Base-by-base conservation (phyloP, 768 basidiomycete species). In the Tricholoma furcatifolium region DNA sequence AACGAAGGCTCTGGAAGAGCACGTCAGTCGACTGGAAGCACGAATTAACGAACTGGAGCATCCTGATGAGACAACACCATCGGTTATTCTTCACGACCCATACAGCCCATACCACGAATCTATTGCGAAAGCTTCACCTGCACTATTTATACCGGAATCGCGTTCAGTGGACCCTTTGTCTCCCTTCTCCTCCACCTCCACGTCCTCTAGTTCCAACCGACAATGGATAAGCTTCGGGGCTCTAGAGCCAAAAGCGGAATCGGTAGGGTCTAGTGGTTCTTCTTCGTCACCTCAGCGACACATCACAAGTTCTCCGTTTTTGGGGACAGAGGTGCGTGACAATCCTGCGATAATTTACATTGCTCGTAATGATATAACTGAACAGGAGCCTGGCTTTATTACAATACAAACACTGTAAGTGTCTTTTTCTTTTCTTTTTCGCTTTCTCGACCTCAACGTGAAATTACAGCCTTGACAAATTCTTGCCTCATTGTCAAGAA, bases 1-100 rank as follows among this genome's bases (percentile, higher is more conserved):
- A 50, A 86, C 81, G 3, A 75, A 84, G 60, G 70, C 74, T 4
- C 66, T 88, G 17, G 84, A 86, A 62, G 83, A 85, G 34, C 77
- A 82, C 1, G 70, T 87, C 20, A 69, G 74, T 1, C 72, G 79
- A 27, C 68, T 88, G 32, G 78, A 79, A 64, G 75, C 80, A 36
- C 76, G 85, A 35, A 69, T 88, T 7, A 70, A 71, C 43, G 82
- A 84, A 54, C 67, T 83, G 24, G 82, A 84, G 60, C 69, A 83
- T 50, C 82, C 82, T 0, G 75, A 75, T 2, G 70, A 70, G 10
- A 65, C 68, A 6, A 70, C 70, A 1, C 75, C 81, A 8, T 73
- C 79, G 4, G 71, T 85, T 21, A 71, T 74, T 15, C 71, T 84
- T 8, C 70, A 79, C 51, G 67, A 81, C 52, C 83, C 83, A 20